Evolutionary conservation across 805 yeast species (phyloP).

Genomic region (Wickerhamomyces canadensis): DNA sequence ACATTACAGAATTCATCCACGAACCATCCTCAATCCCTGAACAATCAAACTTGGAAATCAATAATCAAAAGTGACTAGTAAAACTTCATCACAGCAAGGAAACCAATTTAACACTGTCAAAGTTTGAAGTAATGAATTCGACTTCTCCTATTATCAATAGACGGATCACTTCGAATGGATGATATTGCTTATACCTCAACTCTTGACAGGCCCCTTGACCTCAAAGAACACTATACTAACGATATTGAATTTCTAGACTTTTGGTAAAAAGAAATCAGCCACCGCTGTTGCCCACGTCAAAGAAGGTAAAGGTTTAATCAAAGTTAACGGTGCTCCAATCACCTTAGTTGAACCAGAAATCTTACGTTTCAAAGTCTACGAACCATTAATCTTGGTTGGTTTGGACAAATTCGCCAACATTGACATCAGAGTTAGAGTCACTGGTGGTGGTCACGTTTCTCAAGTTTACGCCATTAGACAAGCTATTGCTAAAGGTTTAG

Average conservation of each 20-base stretch:
- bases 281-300: slow-evolving; percentile 99
- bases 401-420: slow-evolving; percentile 97
- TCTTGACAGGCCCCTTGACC: no score
- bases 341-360: slow-evolving; percentile 98
- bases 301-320: slow-evolving; percentile 99
- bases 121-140: no score
- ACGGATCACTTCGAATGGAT: no score
- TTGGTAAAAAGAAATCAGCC: slow-evolving; percentile 99
- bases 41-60: no score
- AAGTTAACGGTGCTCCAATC: slow-evolving; percentile 99
- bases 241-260: slow-evolving; percentile 60
- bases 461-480: slow-evolving; percentile 99
- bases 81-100: no score
- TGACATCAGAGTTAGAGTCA: slow-evolving; percentile 98
- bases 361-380: slow-evolving; percentile 99
- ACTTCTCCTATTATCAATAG: no score
- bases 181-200: no score
- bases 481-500: slow-evolving; percentile 99
- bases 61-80: no score
- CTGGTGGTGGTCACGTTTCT: slow-evolving; percentile 99
- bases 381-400: slow-evolving; percentile 97
- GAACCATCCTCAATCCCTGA: no score
- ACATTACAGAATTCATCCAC: no score
- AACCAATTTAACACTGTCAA: no score
- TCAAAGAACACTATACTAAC: no score